A percentile compares a stretch with the other conserved stretches of the same genome.
Evolutionary conservation across 2,329 filamentous ascomycete species (phyloP).

Genomic region (Lasiodiplodia hormozganensis): DNA sequence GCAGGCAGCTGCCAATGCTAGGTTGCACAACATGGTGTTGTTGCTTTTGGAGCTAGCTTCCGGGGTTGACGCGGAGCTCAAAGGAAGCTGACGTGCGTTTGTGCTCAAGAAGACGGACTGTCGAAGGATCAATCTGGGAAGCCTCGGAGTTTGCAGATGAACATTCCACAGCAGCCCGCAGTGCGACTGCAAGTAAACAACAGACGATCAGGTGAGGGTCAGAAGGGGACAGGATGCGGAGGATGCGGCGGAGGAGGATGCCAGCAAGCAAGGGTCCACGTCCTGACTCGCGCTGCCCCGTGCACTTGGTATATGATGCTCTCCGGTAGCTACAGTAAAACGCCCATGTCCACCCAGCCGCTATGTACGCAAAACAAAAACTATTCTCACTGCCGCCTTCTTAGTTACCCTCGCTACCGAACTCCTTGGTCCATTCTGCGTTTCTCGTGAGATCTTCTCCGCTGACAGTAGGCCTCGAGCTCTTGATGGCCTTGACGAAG

Average conservation of each 20-base stretch:
- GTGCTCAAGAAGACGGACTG: neutral
- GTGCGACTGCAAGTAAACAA: neutral
- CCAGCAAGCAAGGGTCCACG: conserved; percentile 15
- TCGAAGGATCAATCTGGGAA: conserved; percentile 1
- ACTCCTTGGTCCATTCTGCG: conserved; percentile 93
- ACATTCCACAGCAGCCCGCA: conserved; percentile 4
- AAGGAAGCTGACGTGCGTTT: conserved; percentile 12
- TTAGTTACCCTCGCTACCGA: conserved; percentile 80
- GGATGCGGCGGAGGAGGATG: conserved; percentile 11
- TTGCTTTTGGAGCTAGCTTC: conserved; percentile 3
- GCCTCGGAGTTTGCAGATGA: neutral
- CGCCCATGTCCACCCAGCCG: conserved; percentile 20
- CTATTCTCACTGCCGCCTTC: neutral
- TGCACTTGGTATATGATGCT: conserved; percentile 25
- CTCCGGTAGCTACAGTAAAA: conserved; percentile 16
- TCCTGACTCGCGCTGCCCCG: conserved; percentile 13
- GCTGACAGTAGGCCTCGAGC: conserved; percentile 88
- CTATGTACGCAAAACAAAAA: conserved; percentile 27
- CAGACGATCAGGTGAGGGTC: conserved; percentile 1
- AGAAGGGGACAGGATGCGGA: conserved; percentile 4
- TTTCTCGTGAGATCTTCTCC: conserved; percentile 83
- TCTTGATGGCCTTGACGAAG: conserved; percentile 90
- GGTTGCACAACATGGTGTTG: conserved; percentile 21
- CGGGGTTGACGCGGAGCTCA: conserved; percentile 19
- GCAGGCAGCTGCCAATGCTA: conserved; percentile 15